Conservation (phyloP, 2,329 filamentous ascomycete genomes). For the Fusarium paranaense region DNA sequence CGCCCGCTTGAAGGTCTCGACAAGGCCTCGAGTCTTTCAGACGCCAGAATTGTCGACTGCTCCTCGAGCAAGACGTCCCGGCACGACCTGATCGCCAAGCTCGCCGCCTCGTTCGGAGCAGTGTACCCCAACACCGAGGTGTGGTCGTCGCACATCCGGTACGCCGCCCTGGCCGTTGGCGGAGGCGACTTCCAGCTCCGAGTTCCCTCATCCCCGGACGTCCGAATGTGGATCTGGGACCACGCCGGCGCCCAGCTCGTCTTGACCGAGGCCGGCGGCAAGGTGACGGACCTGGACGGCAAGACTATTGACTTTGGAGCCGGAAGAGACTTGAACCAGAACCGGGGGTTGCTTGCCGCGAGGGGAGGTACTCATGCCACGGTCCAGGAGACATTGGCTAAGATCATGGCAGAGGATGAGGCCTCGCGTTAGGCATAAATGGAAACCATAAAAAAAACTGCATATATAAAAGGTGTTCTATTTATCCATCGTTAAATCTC, state of each 20-base stretch:
- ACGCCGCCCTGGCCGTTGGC: conserved; percentile 52
- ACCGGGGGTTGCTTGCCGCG: conserved; percentile 57
- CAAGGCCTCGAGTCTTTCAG: conserved; percentile 27
- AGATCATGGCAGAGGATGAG: conserved; percentile 32
- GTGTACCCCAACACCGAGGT: conserved; percentile 52
- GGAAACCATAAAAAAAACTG: background rate
- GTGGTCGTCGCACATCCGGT: conserved; percentile 55
- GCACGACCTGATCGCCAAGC: conserved; percentile 46
- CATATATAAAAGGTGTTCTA: background rate
- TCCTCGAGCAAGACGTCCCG: conserved; percentile 46
- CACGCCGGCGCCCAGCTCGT: conserved; percentile 69
- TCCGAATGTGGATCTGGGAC: conserved; percentile 58
- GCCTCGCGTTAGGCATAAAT: conserved; percentile 8
- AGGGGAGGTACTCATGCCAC: conserved; percentile 55
- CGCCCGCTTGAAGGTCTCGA: conserved; percentile 36
- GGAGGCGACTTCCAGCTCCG: conserved; percentile 51
- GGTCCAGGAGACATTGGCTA: conserved; percentile 50
- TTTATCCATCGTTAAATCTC: background rate
- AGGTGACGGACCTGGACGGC: conserved; percentile 61
- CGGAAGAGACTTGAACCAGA: conserved; percentile 49
- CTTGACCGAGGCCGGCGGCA: conserved; percentile 66
- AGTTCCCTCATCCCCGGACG: conserved; percentile 36
- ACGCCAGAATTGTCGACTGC: conserved; percentile 51
- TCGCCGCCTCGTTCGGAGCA: conserved; percentile 48
- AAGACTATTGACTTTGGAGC: conserved; percentile 50